These are phyloP conservation scores for Prosopis cineraria DNA, from an alignment of 306 rosid genomes.

Conservation along the genomic window DNA sequence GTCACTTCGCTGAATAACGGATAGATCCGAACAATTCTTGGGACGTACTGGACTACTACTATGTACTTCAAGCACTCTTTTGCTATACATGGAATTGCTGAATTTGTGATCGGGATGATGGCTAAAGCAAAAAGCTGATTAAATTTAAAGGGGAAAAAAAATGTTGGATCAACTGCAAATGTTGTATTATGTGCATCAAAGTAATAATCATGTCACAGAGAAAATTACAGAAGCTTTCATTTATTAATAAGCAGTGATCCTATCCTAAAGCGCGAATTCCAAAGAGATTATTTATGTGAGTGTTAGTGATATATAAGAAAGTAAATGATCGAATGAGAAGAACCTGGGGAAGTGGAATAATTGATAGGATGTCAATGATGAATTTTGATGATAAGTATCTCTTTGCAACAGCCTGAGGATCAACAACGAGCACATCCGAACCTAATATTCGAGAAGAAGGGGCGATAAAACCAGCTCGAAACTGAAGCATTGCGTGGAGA, in stretches of 20 bases:
- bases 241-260: too few relatives aligned
- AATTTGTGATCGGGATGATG: conserved; percentile 28
- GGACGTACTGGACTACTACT: conserved; percentile 61
- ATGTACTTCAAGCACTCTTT: conserved; percentile 51
- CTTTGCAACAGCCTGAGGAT: conserved; percentile 42
- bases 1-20: conserved; percentile 74
- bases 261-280: too few relatives aligned
- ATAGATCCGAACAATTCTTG: conserved; percentile 65
- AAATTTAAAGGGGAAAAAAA: too few relatives aligned
- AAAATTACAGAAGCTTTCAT: too few relatives aligned
- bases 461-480: conserved; percentile 29
- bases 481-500: background rate
- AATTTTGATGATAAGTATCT: conserved; percentile 69
- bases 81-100: conserved; percentile 35
- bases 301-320: too few relatives aligned
- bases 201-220: too few relatives aligned
- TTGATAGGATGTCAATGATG: conserved; percentile 70
- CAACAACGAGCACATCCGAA: conserved; percentile 64
- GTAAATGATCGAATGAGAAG: too few relatives aligned
- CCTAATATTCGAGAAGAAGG: conserved; percentile 84
- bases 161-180: too few relatives aligned
- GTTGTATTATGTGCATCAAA: too few relatives aligned
- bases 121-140: conserved; percentile 54
- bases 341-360: conserved; percentile 95
- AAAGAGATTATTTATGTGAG: too few relatives aligned